Evolutionary conservation across 257 asterid species (phyloP), one percentile per base, ranked within the genome.

Genomic region (Solanum sitiens): DNA sequence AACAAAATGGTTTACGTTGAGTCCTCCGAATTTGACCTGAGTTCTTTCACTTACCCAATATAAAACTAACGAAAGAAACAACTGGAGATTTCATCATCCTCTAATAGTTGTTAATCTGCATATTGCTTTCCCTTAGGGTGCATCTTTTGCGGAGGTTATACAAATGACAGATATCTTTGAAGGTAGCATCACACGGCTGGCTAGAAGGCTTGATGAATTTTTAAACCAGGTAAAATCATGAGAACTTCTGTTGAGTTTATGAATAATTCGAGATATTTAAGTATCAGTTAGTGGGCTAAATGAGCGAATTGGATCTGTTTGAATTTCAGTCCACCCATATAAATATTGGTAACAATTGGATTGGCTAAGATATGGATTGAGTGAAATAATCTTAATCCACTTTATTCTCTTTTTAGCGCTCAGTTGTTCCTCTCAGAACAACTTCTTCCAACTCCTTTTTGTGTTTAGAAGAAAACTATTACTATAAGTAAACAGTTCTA

Each of bases 191-290:
- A 95, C 95, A 89, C 91, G 99, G 77, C 91, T 91, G 68, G 96
- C 96, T 50, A 93, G 98, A 93, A 91, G 99, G 92, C 98, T 97
- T 44, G 98, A 97, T 91, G 99, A 97, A 90, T 97, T 97, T 91
- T 90, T 95, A 88, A 97, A 95, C 89, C 99, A 96, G 98, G 98
- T 96, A 91, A 86, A 30, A 16, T 40, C 56, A 27, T 45, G 25
- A 27, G 65, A 79, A 44, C 67, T 25, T 79, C 84, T 45, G 84
- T 25, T 14, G 25, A 45, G 67, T 79, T 44, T 18, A 25, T 77
- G 65, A 79, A 79, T 79, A 79, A 25, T 79, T 44, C 16, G 3
- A 79, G 84, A 45, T 25, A 79, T 79, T 44, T 25, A 77, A 14
- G 37, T 77, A 45, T 76, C 27, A 59, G 27, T 59, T 21, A 59